A percentile compares a stretch with the other conserved stretches of the same genome.
These are phyloP conservation scores for Heimioporus punctisporus DNA, from an alignment of 1,284 basidiomycete genomes.

Conservation along the genomic window DNA sequence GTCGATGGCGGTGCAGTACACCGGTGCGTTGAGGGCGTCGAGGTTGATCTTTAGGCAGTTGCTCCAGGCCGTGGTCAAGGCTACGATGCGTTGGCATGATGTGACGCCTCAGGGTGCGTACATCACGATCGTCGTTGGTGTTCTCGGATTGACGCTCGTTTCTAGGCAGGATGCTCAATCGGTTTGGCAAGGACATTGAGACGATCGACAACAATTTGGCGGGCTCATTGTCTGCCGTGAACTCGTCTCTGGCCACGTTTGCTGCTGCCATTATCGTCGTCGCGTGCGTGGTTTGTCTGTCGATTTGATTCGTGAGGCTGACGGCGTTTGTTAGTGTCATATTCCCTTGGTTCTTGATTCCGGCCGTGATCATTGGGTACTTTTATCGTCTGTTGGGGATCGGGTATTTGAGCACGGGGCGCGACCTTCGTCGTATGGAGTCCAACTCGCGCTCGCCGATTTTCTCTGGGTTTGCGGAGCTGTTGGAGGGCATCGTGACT, in stretches of 20 bases:
- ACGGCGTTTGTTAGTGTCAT: conserved; percentile 37
- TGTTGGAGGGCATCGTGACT: conserved; percentile 72
- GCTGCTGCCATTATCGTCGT: conserved; percentile 42
- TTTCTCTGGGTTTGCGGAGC: conserved; percentile 70
- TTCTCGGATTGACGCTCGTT: too few species aligned
- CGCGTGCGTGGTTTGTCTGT: conserved; percentile 17
- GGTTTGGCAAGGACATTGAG: conserved; percentile 55
- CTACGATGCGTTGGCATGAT: conserved; percentile 57
- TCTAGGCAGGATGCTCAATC: conserved; percentile 54
- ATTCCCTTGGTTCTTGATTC: conserved; percentile 62
- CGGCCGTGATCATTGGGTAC: conserved; percentile 53
- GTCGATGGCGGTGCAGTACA: conserved; percentile 43
- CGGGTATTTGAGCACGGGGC: conserved; percentile 59
- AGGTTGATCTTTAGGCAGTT: conserved; percentile 44
- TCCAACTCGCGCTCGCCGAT: conserved; percentile 57
- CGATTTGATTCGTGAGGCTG: background rate
- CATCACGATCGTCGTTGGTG: too few species aligned
- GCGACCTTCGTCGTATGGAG: conserved; percentile 64
- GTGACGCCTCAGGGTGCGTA: conserved; percentile 46
- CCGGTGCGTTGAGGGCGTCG: conserved; percentile 51
- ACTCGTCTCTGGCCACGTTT: conserved; percentile 73
- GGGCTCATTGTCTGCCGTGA: conserved; percentile 68
- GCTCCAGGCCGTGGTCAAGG: conserved; percentile 45
- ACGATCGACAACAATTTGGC: conserved; percentile 46
- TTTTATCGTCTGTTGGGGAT: conserved; percentile 52